phyloP scores from a whole-genome alignment of 2,329 filamentous ascomycete species.

The Chalaropsis ovoidea region DNA sequence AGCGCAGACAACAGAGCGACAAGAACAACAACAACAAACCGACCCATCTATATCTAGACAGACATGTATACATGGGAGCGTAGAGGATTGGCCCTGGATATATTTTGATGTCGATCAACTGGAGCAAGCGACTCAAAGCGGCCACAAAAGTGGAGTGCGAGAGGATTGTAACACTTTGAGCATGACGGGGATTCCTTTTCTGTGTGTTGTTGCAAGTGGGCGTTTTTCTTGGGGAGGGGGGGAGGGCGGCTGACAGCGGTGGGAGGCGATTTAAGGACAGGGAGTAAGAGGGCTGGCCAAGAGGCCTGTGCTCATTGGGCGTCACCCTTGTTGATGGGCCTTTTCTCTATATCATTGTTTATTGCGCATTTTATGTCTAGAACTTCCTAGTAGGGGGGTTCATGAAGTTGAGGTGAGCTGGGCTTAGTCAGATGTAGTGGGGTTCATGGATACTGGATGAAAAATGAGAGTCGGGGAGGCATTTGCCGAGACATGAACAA shows the following conservation, averaged over 20 bases:
- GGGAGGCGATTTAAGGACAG: not conserved
- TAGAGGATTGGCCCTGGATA: not conserved
- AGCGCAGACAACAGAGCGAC: not conserved
- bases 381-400: no score
- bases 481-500: no score
- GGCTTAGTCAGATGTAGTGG: no score
- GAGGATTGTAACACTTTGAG: not conserved
- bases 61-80: not conserved
- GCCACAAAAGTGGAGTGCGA: constrained; percentile 2
- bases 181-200: not conserved
- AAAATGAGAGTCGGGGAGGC: no score
- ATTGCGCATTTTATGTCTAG: not conserved
- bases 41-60: not conserved
- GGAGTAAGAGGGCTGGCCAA: not conserved
- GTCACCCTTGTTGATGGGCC: not conserved
- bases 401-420: no score
- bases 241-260: not conserved
- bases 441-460: no score
- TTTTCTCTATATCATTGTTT: no score
- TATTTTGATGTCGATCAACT: constrained; percentile 8
- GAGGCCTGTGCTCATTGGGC: not conserved
- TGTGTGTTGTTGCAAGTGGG: not conserved
- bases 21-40: not conserved
- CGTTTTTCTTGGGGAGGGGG: not conserved
- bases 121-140: not conserved